Percentiles rank a stretch among this genome's conserved stretches.
phyloP scores from a whole-genome alignment of 768 basidiomycete genomes.

The Suillus occidentalis region DNA sequence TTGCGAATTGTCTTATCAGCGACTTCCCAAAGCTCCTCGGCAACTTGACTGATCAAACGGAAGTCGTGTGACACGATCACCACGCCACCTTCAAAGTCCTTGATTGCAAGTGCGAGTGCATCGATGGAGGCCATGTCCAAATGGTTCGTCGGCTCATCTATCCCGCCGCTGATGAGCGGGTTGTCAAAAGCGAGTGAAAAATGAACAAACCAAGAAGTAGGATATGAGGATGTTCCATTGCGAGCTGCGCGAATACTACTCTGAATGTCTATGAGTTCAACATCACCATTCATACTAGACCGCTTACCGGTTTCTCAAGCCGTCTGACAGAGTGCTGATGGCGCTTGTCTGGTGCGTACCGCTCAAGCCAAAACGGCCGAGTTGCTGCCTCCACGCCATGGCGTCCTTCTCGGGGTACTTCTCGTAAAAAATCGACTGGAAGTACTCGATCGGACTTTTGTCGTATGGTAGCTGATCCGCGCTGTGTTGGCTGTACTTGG shows the following conservation, averaged over 20 bases:
- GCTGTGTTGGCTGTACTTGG: conserved; percentile 98
- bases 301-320: conserved; percentile 87
- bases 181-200: conserved; percentile 11
- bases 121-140: conserved; percentile 99
- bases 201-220: conserved; percentile 68
- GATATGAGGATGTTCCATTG: conserved; percentile 98
- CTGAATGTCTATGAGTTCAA: conserved; percentile 37
- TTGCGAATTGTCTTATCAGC: conserved; percentile 92
- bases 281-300: conserved; percentile 12
- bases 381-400: conserved; percentile 89
- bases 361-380: conserved; percentile 94
- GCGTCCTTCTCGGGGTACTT: conserved; percentile 95
- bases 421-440: conserved; percentile 73
- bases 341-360: conserved; percentile 92
- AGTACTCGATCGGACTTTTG: conserved; percentile 87
- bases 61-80: conserved; percentile 99
- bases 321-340: conserved; percentile 94
- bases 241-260: conserved; percentile 93
- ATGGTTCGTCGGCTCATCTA: conserved; percentile 95
- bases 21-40: conserved; percentile 99
- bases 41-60: conserved; percentile 98
- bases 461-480: conserved; percentile 98
- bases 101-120: conserved; percentile 92
- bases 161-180: conserved; percentile 14
- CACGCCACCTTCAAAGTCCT: conserved; percentile 95